These are phyloP conservation scores for Penicillium sp. DNA, from an alignment of 2,329 filamentous ascomycete species.

Conservation along the genomic window DNA sequence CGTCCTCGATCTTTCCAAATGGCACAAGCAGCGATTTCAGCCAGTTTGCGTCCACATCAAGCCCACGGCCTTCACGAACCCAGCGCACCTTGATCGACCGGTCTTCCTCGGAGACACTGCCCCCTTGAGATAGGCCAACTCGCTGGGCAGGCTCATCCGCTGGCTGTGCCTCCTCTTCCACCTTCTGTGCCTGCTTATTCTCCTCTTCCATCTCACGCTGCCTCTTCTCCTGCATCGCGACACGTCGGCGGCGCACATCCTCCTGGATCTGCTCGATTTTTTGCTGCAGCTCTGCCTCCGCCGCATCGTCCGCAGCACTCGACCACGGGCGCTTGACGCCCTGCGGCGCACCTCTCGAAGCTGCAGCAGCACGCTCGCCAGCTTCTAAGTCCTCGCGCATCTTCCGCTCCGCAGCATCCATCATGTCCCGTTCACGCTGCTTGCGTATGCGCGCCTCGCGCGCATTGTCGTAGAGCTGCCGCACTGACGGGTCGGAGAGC, in stretches of 20 bases:
- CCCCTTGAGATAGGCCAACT: constrained; percentile 37
- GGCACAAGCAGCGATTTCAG: constrained; percentile 49
- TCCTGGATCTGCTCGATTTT: constrained; percentile 55
- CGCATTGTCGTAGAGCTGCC: constrained; percentile 74
- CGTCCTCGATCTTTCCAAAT: constrained; percentile 59
- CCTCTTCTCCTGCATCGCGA: constrained; percentile 46
- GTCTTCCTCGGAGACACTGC: constrained; percentile 53
- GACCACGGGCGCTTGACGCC: constrained; percentile 61
- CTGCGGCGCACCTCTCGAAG: constrained; percentile 39
- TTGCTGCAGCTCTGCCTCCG: constrained; percentile 50
- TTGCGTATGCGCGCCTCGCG: constrained; percentile 69
- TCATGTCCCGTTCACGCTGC: constrained; percentile 67
- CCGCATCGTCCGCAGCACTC: constrained; percentile 38
- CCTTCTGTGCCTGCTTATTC: background rate
- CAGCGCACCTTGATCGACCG: constrained; percentile 60
- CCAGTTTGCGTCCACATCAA: constrained; percentile 49
- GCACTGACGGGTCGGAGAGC: constrained; percentile 67
- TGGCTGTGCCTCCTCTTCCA: constrained; percentile 41
- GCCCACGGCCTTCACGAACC: constrained; percentile 47
- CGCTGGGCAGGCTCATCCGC: constrained; percentile 31
- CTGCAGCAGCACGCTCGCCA: constrained; percentile 59
- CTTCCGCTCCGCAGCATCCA: constrained; percentile 68
- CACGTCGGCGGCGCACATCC: constrained; percentile 52
- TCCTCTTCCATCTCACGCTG: constrained; percentile 40
- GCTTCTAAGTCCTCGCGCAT: constrained; percentile 86